Base-by-base conservation (phyloP, 441 rosid species). In the Erodium trifolium region DNA sequence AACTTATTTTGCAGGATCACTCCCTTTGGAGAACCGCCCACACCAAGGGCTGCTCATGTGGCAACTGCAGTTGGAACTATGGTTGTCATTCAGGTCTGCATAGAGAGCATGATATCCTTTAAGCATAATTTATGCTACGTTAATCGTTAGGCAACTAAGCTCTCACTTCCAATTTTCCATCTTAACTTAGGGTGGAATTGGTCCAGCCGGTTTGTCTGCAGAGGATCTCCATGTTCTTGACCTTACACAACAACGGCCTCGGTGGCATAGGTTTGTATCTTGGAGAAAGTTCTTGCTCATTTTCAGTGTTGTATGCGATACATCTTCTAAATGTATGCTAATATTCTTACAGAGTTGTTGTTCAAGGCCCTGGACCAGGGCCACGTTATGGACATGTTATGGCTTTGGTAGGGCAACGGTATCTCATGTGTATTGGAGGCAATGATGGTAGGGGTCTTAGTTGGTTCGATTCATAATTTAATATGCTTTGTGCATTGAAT, bases 151-250 rank as follows among this genome's bases (percentile, higher is more conserved):
- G 13, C 51, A 45, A 11, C 74, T 68, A 71, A 75, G 49, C 68
- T 65, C 68, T 41, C 70, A 65, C 64, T 1, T 37, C 4, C 39
- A 74, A 65, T 71, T 62, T 77, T 71, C 71, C 27, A 57, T 47
- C 74, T 78, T 67, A 65, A 76, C 23, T 23, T 67, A 93, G 99
- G 99, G 99, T 75, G 99, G 99, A 73, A 94, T 94, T 73, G 97
- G 99, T 75, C 99, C 97, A 23, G 96, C 95, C 79, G 99, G 99
- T 70, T 83, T 94, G 76, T 92, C 97, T 69, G 93, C 99, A 1
- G 99, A 94, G 87, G 99, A 94, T 80, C 99, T 94, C 78, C 99
- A 94, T 65, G 99, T 94, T 73, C 93, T 94, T 77, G 97, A 94
- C 75, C 97, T 94, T 68, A 91, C 96, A 72, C 96, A 92, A 66